Conservation (phyloP, 2,329 filamentous ascomycete genomes). For the Volutella citrinella region DNA sequence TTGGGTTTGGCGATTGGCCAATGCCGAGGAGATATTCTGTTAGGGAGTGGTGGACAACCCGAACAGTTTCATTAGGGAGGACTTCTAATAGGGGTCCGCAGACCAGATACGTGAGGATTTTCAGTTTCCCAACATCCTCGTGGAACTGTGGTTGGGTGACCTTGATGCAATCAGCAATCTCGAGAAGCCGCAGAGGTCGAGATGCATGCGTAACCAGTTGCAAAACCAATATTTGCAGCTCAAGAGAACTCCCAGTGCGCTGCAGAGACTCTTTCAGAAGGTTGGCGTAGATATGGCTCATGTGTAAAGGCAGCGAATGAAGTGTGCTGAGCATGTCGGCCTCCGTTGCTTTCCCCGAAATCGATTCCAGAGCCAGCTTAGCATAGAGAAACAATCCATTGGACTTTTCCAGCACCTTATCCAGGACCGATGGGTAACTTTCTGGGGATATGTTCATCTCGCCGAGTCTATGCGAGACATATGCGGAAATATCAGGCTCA, state of each 20-base stretch:
- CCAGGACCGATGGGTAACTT: neutral
- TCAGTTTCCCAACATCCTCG: slow-evolving; percentile 24
- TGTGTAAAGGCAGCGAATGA: slow-evolving; percentile 29
- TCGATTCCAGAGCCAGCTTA: no score
- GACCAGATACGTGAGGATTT: slow-evolving; percentile 33
- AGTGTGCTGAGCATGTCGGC: slow-evolving; percentile 24
- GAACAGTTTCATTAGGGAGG: slow-evolving; percentile 40
- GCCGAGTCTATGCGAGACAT: slow-evolving; percentile 24
- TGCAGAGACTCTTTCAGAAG: slow-evolving; percentile 34
- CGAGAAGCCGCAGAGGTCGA: slow-evolving; percentile 38
- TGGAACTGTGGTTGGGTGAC: slow-evolving; percentile 2
- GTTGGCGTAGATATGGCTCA: slow-evolving; percentile 37
- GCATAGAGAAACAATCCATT: slow-evolving; percentile 42
- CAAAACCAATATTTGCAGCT: slow-evolving; percentile 36
- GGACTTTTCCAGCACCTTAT: neutral
- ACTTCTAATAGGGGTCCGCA: slow-evolving; percentile 44
- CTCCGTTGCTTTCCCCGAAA: slow-evolving; percentile 23
- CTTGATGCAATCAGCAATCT: slow-evolving; percentile 33
- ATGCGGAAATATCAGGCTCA: slow-evolving; percentile 36
- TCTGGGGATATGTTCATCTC: neutral
- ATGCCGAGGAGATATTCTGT: slow-evolving; percentile 40
- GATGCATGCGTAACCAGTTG: slow-evolving; percentile 38
- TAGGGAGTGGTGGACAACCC: slow-evolving; percentile 45
- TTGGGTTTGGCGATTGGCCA: no score
- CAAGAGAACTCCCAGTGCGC: slow-evolving; percentile 26